These are phyloP conservation scores for Fusarium clavum DNA, from an alignment of 2,329 filamentous ascomycete genomes.

Conservation along the genomic window DNA sequence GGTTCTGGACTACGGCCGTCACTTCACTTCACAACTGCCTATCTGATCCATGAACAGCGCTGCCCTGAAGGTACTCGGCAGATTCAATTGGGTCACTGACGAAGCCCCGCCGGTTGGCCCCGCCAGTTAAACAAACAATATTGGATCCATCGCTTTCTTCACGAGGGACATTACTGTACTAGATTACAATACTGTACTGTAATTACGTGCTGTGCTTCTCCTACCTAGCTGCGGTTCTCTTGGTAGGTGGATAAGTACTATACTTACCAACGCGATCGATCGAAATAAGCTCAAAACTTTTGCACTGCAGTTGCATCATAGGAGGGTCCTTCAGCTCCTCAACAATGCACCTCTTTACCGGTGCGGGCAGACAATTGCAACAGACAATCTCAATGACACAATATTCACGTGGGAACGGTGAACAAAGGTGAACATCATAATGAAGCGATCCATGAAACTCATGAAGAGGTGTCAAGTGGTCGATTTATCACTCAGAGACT, in stretches of 20 bases:
- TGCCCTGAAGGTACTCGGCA: constrained; percentile 16
- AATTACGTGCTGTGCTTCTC: not conserved
- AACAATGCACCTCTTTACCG: constrained; percentile 17
- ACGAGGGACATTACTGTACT: not conserved
- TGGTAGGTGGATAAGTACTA: not conserved
- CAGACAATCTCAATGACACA: constrained; percentile 11
- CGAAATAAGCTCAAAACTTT: constrained; percentile 4
- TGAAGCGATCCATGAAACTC: not conserved
- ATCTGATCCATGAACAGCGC: constrained; percentile 20
- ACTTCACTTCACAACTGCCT: constrained; percentile 23
- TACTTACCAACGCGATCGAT: constrained; percentile 1
- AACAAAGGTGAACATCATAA: constrained; percentile 12
- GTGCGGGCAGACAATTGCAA: constrained; percentile 7
- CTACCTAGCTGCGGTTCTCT: constrained; percentile 2
- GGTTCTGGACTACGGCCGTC: constrained; percentile 34
- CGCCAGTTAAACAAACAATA: constrained; percentile 18
- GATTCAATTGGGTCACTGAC: constrained; percentile 24
- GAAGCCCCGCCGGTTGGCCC: constrained; percentile 32
- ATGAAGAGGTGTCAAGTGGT: not conserved
- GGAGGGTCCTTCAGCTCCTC: not conserved
- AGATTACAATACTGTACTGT: too few relatives aligned
- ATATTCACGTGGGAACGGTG: not conserved
- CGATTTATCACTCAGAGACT: not conserved
- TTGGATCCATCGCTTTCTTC: not conserved
- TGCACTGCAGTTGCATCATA: constrained; percentile 3